Base-by-base conservation (phyloP, 2,329 filamentous ascomycete genomes). In the Drechslerella dactyloides region DNA sequence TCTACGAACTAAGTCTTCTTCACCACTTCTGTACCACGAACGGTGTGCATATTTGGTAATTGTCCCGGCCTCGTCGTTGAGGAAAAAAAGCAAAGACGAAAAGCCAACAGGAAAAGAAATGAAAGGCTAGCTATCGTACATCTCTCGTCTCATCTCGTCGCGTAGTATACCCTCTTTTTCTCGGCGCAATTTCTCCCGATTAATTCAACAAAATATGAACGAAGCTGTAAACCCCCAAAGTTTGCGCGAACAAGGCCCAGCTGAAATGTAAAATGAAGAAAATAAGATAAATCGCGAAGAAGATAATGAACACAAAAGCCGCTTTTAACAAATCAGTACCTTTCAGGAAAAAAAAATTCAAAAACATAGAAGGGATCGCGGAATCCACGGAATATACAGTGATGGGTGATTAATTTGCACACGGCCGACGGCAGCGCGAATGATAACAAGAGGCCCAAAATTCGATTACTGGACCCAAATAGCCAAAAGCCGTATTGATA, bases 121-220 rank as follows among this genome's bases (percentile, higher is more conserved):
- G 21, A 19, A 48, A 48, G 8, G 17, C 59, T 48, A 56, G 37
- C 30, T 63, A 63, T 63, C 59, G 59, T 63, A 63, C 59, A 63
- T 63, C 59, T 63, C 24, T 42, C 37, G 19, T 56, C 44, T 19
- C 44, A 42, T 42, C 37, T 13, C 13, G 37, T 42, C 37, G 37
- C 37, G 37, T 42, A 42, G 13, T 42, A 19, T 10, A 48, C 19
- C 44, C 19, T 21, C 44, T 19, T 21, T 19, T 21, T 19, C 15
- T 5, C 3, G 8, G 27, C 27, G 27, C 27, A 33, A 33, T 21
- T 48, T 21, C 19, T 23, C 17, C 44, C 44, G 11, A 19, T 48
- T 21, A 48, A 48, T 21, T 23, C 2, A 48, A 5, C 8, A 5
- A 11, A 19, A 48, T 5, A 21, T 11, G 17, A 44, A 44, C 15